Percentiles rank a stretch among this genome's conserved stretches.
Evolutionary conservation across 352 stramenopile species (phyloP).

Genomic region (Phytophthora hybrid): DNA sequence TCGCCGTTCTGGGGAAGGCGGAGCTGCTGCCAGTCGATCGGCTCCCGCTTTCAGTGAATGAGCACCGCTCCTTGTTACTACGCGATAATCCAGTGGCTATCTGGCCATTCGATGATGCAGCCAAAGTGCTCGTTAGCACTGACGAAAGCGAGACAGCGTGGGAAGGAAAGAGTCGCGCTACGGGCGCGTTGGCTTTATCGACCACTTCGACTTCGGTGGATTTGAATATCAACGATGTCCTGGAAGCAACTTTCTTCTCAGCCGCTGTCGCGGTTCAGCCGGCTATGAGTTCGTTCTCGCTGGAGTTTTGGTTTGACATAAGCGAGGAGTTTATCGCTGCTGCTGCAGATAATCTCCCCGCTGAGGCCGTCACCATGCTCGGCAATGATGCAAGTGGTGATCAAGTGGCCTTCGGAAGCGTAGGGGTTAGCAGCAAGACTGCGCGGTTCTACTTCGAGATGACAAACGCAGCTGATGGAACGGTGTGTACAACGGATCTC

Average conservation of each 20-base stretch:
- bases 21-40: slow-evolving; percentile 47
- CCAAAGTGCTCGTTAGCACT: slow-evolving; percentile 36
- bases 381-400: slow-evolving; percentile 13
- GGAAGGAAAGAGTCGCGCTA: slow-evolving; percentile 14
- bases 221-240: slow-evolving; percentile 52
- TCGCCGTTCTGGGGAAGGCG: slow-evolving; percentile 53
- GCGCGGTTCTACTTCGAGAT: slow-evolving; percentile 42
- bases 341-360: background rate
- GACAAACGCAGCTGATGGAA: slow-evolving; percentile 25
- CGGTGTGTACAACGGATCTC: slow-evolving; percentile 27
- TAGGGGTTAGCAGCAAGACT: slow-evolving; percentile 21
- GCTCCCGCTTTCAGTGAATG: slow-evolving; percentile 58
- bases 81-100: slow-evolving; percentile 70
- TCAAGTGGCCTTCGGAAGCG: slow-evolving; percentile 23
- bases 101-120: slow-evolving; percentile 62
- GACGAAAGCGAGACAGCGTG: slow-evolving; percentile 2
- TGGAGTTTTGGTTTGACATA: slow-evolving; percentile 71
- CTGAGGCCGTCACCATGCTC: slow-evolving; percentile 11
- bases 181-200: slow-evolving; percentile 17
- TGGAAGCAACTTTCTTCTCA: slow-evolving; percentile 68
- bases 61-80: slow-evolving; percentile 60
- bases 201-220: slow-evolving; percentile 16
- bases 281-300: slow-evolving; percentile 61
- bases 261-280: slow-evolving; percentile 52
- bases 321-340: slow-evolving; percentile 8